Percentiles rank a stretch among this genome's conserved stretches.
phyloP scores from a whole-genome alignment of 441 rosid genomes.

The Pelargonium australe region DNA sequence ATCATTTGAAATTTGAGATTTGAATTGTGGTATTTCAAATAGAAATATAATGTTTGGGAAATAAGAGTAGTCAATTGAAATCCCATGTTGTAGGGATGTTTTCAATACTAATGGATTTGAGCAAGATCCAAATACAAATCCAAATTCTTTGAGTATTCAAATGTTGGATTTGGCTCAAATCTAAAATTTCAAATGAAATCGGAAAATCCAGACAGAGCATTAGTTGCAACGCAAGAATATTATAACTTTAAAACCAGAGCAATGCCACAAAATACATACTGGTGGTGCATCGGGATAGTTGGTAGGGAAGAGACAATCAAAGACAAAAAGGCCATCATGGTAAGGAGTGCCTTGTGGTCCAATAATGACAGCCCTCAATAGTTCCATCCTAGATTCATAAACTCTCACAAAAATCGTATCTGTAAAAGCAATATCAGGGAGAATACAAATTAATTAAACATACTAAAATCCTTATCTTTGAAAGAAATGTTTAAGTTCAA shows the following conservation, averaged over 20 bases:
- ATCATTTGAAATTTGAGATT: too few species aligned
- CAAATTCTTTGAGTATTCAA: too few species aligned
- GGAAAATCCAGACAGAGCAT: not conserved
- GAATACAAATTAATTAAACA: not conserved
- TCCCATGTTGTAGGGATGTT: too few species aligned
- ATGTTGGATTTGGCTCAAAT: too few species aligned
- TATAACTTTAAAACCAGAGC: slow-evolving; percentile 4
- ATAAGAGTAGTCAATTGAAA: too few species aligned
- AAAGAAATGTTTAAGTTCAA: not conserved
- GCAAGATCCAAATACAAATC: too few species aligned
- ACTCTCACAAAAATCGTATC: slow-evolving; percentile 52
- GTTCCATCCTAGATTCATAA: slow-evolving; percentile 52
- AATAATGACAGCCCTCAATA: slow-evolving; percentile 48
- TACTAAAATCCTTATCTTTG: not conserved
- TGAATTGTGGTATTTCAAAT: too few species aligned
- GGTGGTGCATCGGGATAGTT: slow-evolving; percentile 47
- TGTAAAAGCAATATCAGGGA: slow-evolving; percentile 17
- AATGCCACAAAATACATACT: slow-evolving; percentile 25
- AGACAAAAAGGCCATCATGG: slow-evolving; percentile 62
- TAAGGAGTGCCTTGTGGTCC: slow-evolving; percentile 63
- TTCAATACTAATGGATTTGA: too few species aligned
- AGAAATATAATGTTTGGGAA: too few species aligned
- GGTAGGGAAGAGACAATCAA: slow-evolving; percentile 52
- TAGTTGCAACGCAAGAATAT: slow-evolving; percentile 3
- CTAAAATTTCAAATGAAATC: too few species aligned